phyloP scores from a whole-genome alignment of 2,329 filamentous ascomycete genomes.

The Metarhizium rileyi region DNA sequence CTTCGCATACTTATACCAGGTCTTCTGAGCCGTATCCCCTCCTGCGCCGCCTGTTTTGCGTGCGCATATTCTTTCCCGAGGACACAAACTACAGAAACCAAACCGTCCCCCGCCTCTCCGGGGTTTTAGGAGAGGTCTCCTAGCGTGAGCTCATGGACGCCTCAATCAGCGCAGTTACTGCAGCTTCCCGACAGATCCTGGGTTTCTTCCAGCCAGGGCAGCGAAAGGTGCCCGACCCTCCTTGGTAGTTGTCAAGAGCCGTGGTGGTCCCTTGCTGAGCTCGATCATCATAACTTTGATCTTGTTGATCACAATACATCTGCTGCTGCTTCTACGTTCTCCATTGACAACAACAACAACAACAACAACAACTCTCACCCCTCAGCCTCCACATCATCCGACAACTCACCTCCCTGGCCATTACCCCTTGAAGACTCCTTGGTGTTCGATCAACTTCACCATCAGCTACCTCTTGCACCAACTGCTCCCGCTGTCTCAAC shows the following conservation, averaged over 20 bases:
- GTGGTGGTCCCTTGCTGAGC: constrained; percentile 7
- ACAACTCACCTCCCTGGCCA: constrained; percentile 1
- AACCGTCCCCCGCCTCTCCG: constrained; percentile 7
- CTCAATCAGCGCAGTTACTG: constrained; percentile 1
- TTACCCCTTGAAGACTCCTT: background rate
- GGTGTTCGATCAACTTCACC: background rate
- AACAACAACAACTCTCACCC: background rate
- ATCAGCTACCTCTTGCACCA: background rate
- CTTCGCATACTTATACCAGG: too few species aligned
- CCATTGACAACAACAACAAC: background rate
- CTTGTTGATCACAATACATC: background rate
- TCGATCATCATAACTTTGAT: background rate
- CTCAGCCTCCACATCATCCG: background rate
- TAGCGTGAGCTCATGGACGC: constrained; percentile 14
- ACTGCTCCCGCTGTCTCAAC: background rate
- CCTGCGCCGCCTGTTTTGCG: background rate
- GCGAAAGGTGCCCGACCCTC: constrained; percentile 8
- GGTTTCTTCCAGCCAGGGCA: constrained; percentile 12
- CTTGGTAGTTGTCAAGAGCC: constrained; percentile 8
- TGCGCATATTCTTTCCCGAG: background rate
- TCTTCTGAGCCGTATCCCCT: background rate
- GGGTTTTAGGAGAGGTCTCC: constrained; percentile 11
- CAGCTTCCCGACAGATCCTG: background rate
- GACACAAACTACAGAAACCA: background rate
- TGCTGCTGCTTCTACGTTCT: constrained; percentile 2